phyloP scores from a whole-genome alignment of 345 rosid species.

The Anastatica hierochuntica region DNA sequence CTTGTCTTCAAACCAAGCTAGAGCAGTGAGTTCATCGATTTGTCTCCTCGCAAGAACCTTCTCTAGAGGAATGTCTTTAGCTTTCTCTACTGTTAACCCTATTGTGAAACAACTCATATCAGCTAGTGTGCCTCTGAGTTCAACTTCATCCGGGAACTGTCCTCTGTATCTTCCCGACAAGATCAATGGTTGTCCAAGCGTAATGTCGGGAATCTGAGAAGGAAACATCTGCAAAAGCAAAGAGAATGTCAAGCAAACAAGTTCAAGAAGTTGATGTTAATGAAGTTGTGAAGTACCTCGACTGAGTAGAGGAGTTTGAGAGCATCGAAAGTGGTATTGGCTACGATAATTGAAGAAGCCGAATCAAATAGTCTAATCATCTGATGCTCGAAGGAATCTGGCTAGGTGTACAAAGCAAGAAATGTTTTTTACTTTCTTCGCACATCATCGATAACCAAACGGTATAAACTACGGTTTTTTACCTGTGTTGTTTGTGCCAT shows the following conservation, averaged over 20 bases:
- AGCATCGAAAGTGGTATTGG: constrained; percentile 39
- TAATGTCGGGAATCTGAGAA: constrained; percentile 53
- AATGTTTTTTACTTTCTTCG: constrained; percentile 1
- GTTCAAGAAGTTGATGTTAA: background rate
- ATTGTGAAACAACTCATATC: constrained; percentile 39
- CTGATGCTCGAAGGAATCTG: constrained; percentile 56
- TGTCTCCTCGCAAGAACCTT: constrained; percentile 68
- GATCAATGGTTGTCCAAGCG: constrained; percentile 47
- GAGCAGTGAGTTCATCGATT: constrained; percentile 61
- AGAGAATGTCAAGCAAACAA: constrained; percentile 9
- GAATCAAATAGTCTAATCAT: constrained; percentile 46
- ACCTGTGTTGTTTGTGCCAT: constrained; percentile 62
- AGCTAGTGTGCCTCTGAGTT: constrained; percentile 50
- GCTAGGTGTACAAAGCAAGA: constrained; percentile 10
- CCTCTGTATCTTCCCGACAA: constrained; percentile 68
- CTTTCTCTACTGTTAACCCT: constrained; percentile 53
- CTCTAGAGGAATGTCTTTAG: constrained; percentile 53
- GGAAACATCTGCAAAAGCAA: constrained; percentile 44
- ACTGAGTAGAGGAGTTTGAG: constrained; percentile 47
- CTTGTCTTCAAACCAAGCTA: constrained; percentile 64
- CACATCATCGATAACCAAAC: background rate
- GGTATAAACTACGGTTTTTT: background rate
- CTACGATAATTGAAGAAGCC: constrained; percentile 47
- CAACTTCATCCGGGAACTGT: constrained; percentile 45
- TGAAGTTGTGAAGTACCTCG: constrained; percentile 44